A percentile compares a stretch with the other conserved stretches of the same genome.
Conservation (phyloP, 371 early-diverging fungal species). For the Saksenaea vasiformis region DNA sequence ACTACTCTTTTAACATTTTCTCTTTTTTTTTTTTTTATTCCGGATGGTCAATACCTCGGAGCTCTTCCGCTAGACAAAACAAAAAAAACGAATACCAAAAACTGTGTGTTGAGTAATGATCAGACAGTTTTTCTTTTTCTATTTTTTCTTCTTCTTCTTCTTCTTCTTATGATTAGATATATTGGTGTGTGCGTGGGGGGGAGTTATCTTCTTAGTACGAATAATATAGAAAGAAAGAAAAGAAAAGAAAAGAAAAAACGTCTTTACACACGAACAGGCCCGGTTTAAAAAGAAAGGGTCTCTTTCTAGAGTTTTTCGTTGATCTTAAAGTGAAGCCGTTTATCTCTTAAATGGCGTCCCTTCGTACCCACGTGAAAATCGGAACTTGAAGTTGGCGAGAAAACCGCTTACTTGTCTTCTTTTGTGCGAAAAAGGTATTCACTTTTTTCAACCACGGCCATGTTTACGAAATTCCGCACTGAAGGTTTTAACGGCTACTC, state of each 20-base stretch:
- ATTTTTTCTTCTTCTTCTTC: too few species aligned
- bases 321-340: too few species aligned
- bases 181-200: too few species aligned
- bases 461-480: slow-evolving; percentile 62
- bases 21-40: slow-evolving; percentile 2
- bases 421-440: neutral
- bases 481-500: slow-evolving; percentile 69
- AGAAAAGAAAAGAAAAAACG: too few species aligned
- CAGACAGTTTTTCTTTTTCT: neutral
- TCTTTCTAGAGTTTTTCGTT: too few species aligned
- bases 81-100: slow-evolving; percentile 3
- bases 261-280: too few species aligned
- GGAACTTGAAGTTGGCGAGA: neutral
- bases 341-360: too few species aligned
- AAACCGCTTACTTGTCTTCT: slow-evolving; percentile 4
- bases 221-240: too few species aligned
- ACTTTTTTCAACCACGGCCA: neutral
- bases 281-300: too few species aligned
- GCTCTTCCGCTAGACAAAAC: neutral
- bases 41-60: slow-evolving; percentile 3
- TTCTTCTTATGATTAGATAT: neutral
- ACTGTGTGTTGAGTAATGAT: neutral
- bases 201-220: too few species aligned
- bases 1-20: slow-evolving; percentile 1
- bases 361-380: neutral